phyloP scores from a whole-genome alignment of 2,329 filamentous ascomycete species.

The Colletotrichum caudatum region DNA sequence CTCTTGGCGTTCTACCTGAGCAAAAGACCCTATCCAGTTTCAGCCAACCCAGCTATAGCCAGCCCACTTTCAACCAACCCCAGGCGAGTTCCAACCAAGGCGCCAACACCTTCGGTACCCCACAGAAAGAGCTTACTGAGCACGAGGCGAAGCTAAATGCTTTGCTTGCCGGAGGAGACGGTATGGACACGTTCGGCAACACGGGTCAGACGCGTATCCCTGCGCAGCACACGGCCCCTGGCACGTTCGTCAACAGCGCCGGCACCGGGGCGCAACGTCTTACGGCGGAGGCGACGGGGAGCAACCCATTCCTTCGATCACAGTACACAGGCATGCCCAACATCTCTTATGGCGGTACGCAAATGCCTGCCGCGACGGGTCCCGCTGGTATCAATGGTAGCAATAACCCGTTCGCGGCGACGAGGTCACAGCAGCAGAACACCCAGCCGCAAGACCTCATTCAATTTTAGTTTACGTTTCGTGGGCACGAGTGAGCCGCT shows the following conservation, averaged over 20 bases:
- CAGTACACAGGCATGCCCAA: slow-evolving; percentile 85
- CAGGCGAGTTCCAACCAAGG: slow-evolving; percentile 3
- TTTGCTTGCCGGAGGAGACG: slow-evolving; percentile 87
- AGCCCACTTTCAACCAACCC: slow-evolving; percentile 6
- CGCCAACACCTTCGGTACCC: slow-evolving; percentile 44
- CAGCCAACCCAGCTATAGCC: slow-evolving; percentile 58
- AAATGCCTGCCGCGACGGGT: slow-evolving; percentile 67
- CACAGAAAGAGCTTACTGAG: slow-evolving; percentile 69
- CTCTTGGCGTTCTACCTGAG: slow-evolving; percentile 82
- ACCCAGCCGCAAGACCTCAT: slow-evolving; percentile 70
- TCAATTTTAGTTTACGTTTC: slow-evolving; percentile 63
- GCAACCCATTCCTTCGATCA: slow-evolving; percentile 88
- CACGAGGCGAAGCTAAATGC: slow-evolving; percentile 85
- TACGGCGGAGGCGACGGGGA: slow-evolving; percentile 78
- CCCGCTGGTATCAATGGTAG: slow-evolving; percentile 67
- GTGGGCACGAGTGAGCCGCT: not conserved
- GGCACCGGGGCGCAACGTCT: slow-evolving; percentile 82
- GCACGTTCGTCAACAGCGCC: slow-evolving; percentile 95
- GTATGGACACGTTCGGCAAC: slow-evolving; percentile 97
- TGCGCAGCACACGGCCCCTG: slow-evolving; percentile 94
- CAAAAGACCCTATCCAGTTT: slow-evolving; percentile 79
- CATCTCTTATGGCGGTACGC: slow-evolving; percentile 62
- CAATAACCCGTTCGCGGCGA: slow-evolving; percentile 71
- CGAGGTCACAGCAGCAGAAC: slow-evolving; percentile 61
- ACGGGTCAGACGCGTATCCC: slow-evolving; percentile 96